Conservation (phyloP, 129 eudicot species). For the Smallanthus sonchifolius region DNA sequence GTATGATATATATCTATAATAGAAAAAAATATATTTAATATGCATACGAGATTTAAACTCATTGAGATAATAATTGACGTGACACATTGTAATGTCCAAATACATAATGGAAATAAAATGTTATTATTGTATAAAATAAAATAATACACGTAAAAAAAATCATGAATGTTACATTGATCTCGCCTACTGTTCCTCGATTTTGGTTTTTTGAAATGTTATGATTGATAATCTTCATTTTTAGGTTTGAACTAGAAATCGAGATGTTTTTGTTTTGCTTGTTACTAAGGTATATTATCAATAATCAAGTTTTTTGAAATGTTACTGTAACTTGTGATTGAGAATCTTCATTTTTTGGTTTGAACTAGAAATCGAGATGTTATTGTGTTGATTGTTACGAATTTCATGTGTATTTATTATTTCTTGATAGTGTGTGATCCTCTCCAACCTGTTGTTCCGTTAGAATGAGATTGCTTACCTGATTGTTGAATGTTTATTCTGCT, state of each 20-base stretch:
- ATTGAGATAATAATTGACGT: too few relatives aligned
- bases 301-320: background rate
- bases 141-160: too few relatives aligned
- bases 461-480: background rate
- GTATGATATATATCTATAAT: too few relatives aligned
- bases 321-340: background rate
- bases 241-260: background rate
- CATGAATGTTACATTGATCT: too few relatives aligned
- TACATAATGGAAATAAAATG: too few relatives aligned
- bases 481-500: background rate
- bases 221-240: background rate
- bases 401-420: background rate
- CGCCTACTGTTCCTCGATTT: background rate
- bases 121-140: too few relatives aligned
- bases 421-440: slow-evolving; percentile 6
- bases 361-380: too few relatives aligned
- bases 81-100: too few relatives aligned
- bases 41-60: too few relatives aligned
- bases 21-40: too few relatives aligned
- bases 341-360: background rate
- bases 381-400: background rate
- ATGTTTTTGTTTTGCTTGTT: background rate
- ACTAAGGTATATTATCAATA: background rate
- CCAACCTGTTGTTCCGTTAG: background rate
- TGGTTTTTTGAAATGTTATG: background rate